Evolutionary conservation across 2,329 filamentous ascomycete genomes (phyloP).

Genomic region (Monilinia vaccinii-corymbosi): DNA sequence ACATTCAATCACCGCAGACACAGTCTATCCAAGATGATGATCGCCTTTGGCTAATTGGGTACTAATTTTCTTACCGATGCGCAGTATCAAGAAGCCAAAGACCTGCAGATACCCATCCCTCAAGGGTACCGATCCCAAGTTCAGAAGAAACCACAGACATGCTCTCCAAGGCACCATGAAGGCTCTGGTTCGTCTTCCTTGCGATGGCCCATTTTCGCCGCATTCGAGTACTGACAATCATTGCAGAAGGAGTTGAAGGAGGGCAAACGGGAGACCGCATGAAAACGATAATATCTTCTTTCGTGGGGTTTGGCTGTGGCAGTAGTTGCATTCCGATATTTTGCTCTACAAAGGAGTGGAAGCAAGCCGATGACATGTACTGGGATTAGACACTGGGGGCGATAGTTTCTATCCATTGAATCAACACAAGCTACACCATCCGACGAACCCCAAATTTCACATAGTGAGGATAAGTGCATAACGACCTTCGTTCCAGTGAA

Average conservation of each 20-base stretch:
- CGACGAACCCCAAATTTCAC: not conserved
- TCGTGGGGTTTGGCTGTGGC: constrained; percentile 22
- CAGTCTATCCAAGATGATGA: not conserved
- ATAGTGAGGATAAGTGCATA: not conserved
- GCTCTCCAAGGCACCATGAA: constrained; percentile 98
- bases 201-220: not conserved
- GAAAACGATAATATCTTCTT: constrained; percentile 32
- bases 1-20: not conserved
- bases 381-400: constrained; percentile 15
- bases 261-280: constrained; percentile 86
- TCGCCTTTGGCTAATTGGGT: not conserved
- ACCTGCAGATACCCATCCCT: constrained; percentile 97
- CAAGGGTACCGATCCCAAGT: constrained; percentile 98
- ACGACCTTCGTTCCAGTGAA: not conserved
- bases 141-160: constrained; percentile 99
- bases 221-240: constrained; percentile 12
- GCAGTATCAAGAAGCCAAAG: constrained; percentile 99
- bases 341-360: constrained; percentile 18
- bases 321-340: constrained; percentile 23
- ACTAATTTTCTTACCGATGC: constrained; percentile 9
- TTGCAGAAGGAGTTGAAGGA: constrained; percentile 92
- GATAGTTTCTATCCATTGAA: constrained; percentile 23
- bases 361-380: constrained; percentile 19
- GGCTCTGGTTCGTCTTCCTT: constrained; percentile 61
- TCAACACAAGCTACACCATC: constrained; percentile 22